These are phyloP conservation scores for Melanogaster broomeanus DNA, from an alignment of 768 basidiomycete genomes.

Conservation along the genomic window DNA sequence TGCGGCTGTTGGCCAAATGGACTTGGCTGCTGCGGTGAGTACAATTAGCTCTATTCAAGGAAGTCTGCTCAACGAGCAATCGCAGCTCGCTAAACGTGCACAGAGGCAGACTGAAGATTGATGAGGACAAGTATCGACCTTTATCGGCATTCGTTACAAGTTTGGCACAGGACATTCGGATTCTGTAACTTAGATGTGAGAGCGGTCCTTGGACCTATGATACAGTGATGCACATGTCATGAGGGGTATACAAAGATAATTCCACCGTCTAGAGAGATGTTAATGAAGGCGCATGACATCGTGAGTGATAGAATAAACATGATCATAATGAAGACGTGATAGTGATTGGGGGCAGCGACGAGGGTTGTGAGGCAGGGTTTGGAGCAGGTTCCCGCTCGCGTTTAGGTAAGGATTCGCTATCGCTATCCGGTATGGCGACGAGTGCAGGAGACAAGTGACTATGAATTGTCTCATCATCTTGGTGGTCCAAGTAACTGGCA, in stretches of 20 bases:
- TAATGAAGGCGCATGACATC: conserved; percentile 9
- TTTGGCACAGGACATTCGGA: conserved; percentile 1
- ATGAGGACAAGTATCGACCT: conserved; percentile 9
- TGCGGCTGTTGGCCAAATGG: conserved; percentile 63
- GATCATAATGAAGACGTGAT: conserved; percentile 41
- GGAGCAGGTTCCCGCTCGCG: conserved; percentile 30
- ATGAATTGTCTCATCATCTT: conserved; percentile 31
- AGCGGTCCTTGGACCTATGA: conserved; percentile 8
- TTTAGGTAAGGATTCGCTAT: conserved; percentile 16
- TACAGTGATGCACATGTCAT: conserved; percentile 15
- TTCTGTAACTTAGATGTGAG: conserved; percentile 15
- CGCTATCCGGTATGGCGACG: conserved; percentile 21
- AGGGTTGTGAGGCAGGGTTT: conserved; percentile 9
- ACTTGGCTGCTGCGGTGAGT: conserved; percentile 81
- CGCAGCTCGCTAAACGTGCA: conserved; percentile 77
- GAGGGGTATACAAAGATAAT: conserved; percentile 28
- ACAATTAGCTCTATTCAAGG: background rate
- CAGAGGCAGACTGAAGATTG: conserved; percentile 59
- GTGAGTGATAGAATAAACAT: conserved; percentile 1
- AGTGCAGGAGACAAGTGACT: conserved; percentile 12
- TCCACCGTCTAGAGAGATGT: conserved; percentile 26
- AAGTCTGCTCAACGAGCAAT: background rate
- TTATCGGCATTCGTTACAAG: background rate
- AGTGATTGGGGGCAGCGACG: conserved; percentile 43
- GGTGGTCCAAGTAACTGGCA: conserved; percentile 16